Percentiles rank a stretch among this genome's conserved stretches.
Evolutionary conservation across 805 yeast genomes (phyloP).

Genomic region (Yamadazyma philogaea): DNA sequence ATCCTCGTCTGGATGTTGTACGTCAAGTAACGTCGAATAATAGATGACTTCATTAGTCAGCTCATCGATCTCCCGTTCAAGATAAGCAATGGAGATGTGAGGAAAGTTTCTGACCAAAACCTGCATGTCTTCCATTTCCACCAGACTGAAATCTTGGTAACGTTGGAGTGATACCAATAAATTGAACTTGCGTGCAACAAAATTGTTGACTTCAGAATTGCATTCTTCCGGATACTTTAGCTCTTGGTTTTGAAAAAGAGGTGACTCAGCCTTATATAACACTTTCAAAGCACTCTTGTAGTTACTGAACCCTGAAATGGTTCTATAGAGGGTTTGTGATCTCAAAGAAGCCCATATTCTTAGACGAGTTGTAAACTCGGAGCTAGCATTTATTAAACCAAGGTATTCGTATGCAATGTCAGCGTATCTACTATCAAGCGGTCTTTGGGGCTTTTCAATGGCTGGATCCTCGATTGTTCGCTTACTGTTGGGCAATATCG

Average conservation of each 20-base stretch:
- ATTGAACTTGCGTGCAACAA: conserved; percentile 78
- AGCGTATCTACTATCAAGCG: conserved; percentile 19
- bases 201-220: conserved; percentile 21
- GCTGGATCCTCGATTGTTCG: not conserved
- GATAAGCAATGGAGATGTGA: conserved; percentile 52
- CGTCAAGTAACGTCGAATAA: conserved; percentile 60
- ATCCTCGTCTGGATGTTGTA: conserved; percentile 47
- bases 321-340: conserved; percentile 79
- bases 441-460: not conserved
- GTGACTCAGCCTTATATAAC: conserved; percentile 64
- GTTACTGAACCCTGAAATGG: conserved; percentile 81
- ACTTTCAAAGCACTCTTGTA: conserved; percentile 71
- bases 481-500: not conserved
- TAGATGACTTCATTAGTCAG: conserved; percentile 41
- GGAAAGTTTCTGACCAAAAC: conserved; percentile 73
- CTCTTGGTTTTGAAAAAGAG: conserved; percentile 27
- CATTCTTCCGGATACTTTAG: conserved; percentile 10
- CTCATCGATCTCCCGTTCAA: conserved; percentile 45
- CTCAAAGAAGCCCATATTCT: conserved; percentile 85
- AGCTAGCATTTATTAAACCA: conserved; percentile 67
- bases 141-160: conserved; percentile 56
- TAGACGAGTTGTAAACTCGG: conserved; percentile 64
- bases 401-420: conserved; percentile 70
- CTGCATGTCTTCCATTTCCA: conserved; percentile 67
- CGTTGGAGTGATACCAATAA: conserved; percentile 88